phyloP scores from a whole-genome alignment of 805 yeast genomes.

The Priceomyces castillae region DNA sequence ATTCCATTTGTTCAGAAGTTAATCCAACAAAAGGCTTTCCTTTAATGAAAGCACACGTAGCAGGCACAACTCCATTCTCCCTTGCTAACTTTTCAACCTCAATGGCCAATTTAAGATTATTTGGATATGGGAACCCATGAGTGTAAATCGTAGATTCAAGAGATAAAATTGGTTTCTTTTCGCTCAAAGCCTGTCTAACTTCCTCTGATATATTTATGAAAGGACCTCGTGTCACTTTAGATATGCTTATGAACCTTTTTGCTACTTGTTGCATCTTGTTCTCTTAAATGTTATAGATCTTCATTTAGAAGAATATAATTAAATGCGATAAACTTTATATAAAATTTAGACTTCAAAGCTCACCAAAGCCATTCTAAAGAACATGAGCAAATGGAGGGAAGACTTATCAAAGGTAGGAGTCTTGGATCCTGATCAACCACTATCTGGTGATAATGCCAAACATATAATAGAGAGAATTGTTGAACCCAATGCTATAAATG shows the following conservation, averaged over 20 bases:
- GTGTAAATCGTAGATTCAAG: conserved; percentile 85
- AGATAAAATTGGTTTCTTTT: conserved; percentile 69
- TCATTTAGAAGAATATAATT: background rate
- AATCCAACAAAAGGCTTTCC: conserved; percentile 77
- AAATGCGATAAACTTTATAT: too few relatives aligned
- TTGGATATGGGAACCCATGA: conserved; percentile 85
- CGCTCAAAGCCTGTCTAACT: conserved; percentile 57
- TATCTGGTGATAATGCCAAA: background rate
- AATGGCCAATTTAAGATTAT: conserved; percentile 68
- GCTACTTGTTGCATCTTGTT: conserved; percentile 2
- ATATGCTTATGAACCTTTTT: conserved; percentile 4
- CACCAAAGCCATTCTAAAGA: too few relatives aligned
- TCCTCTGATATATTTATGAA: conserved; percentile 44
- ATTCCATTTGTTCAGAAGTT: conserved; percentile 42
- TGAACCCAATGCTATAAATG: background rate
- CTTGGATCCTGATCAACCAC: background rate
- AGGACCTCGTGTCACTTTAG: background rate
- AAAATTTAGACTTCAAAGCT: too few relatives aligned
- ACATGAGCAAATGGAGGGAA: background rate
- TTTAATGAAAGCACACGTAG: conserved; percentile 74
- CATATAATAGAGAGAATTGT: background rate
- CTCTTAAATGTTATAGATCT: background rate
- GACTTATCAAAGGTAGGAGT: background rate
- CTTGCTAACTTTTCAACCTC: conserved; percentile 64
- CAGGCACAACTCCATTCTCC: conserved; percentile 69